Conservation (phyloP, 2,329 filamentous ascomycete genomes). For the Nemania serpens region DNA sequence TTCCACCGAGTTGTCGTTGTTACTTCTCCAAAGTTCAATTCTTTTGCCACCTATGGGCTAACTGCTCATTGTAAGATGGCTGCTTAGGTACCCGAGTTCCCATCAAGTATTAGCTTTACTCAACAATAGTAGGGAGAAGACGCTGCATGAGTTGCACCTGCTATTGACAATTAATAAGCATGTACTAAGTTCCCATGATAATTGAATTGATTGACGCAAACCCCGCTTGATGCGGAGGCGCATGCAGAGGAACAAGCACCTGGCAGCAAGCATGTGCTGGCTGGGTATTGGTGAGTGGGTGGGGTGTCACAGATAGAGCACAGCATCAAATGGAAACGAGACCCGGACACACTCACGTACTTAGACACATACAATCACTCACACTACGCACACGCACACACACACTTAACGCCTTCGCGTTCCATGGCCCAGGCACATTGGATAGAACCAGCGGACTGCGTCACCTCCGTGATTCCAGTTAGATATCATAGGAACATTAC, state of each 20-base stretch:
- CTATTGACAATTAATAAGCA: background rate
- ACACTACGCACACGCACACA: background rate
- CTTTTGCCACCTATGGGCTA: too few species aligned
- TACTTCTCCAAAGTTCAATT: too few species aligned
- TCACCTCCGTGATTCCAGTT: slow-evolving; percentile 20
- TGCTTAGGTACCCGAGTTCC: too few species aligned
- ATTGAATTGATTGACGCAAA: slow-evolving; percentile 2
- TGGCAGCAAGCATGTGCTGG: background rate
- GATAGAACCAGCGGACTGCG: slow-evolving; percentile 6
- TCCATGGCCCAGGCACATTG: slow-evolving; percentile 24
- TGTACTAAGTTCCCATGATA: background rate
- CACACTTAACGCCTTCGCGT: slow-evolving; percentile 6
- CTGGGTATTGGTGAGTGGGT: slow-evolving; percentile 9
- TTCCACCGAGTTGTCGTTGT: too few species aligned
- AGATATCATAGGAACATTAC: slow-evolving; percentile 13
- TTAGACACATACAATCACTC: background rate
- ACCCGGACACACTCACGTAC: too few species aligned
- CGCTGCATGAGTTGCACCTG: too few species aligned
- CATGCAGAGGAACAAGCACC: slow-evolving; percentile 12
- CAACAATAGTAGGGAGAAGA: too few species aligned
- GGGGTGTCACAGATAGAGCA: slow-evolving; percentile 13
- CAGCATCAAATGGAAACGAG: slow-evolving; percentile 14
- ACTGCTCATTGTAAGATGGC: too few species aligned
- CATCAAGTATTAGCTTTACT: too few species aligned
- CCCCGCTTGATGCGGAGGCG: slow-evolving; percentile 14